Evolutionary conservation across 192 early-diverging fungal genomes (phyloP).

Genomic region (Coemansia sp.): DNA sequence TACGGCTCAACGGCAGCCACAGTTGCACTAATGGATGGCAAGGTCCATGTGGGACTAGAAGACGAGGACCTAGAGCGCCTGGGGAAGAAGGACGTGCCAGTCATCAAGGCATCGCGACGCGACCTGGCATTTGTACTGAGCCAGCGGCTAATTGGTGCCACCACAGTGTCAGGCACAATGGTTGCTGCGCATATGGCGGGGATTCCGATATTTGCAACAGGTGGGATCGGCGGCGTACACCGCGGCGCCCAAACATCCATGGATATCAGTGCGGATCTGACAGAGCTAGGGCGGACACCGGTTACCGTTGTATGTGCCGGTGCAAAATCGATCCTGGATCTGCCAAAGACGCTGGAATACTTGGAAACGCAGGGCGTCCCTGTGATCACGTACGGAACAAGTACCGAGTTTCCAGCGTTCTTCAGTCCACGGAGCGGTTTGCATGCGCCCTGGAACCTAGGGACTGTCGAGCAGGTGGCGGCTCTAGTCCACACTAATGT

Average conservation of each 20-base stretch:
- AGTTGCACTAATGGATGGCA: constrained; percentile 85
- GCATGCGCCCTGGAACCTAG: constrained; percentile 47
- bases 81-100: constrained; percentile 54
- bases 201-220: constrained; percentile 92
- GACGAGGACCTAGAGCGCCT: constrained; percentile 62
- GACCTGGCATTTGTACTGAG: constrained; percentile 79
- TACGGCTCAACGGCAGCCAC: constrained; percentile 85
- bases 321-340: constrained; percentile 94
- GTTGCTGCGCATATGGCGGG: constrained; percentile 81
- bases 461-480: constrained; percentile 48
- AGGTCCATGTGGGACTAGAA: constrained; percentile 78
- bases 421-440: constrained; percentile 74
- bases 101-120: constrained; percentile 77
- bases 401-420: constrained; percentile 83
- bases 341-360: constrained; percentile 87
- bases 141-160: constrained; percentile 74
- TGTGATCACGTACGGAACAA: constrained; percentile 73
- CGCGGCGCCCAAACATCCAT: constrained; percentile 74
- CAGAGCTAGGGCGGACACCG: constrained; percentile 86
- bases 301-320: constrained; percentile 96
- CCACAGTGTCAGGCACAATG: constrained; percentile 93
- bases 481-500: constrained; percentile 56
- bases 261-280: constrained; percentile 92
- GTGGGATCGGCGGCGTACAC: constrained; percentile 96
- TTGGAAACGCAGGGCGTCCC: constrained; percentile 94